phyloP scores from a whole-genome alignment of 495 filamentous ascomycete species.

The Xylona heveae region DNA sequence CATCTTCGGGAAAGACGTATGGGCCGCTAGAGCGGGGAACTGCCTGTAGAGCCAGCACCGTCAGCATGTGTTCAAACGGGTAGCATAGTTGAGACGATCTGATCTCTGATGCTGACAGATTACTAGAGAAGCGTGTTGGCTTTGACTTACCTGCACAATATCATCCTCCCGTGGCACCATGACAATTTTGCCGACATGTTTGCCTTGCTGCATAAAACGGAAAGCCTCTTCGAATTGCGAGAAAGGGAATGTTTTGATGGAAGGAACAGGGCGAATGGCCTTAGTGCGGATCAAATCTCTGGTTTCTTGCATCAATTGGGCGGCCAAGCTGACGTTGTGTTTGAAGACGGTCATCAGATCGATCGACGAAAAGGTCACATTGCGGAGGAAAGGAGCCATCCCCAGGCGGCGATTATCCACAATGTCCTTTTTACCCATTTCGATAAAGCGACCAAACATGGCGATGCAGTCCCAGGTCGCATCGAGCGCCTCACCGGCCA shows the following conservation, averaged over 20 bases:
- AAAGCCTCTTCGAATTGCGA: slow-evolving; percentile 27
- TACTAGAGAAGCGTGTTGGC: no score
- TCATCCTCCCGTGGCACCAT: slow-evolving; percentile 12
- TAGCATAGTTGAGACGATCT: no score
- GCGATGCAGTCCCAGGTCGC: slow-evolving; percentile 27
- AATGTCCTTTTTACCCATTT: slow-evolving; percentile 18
- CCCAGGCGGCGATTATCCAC: slow-evolving; percentile 1
- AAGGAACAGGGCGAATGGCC: no score
- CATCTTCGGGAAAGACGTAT: slow-evolving; percentile 8
- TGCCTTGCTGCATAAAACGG: slow-evolving; percentile 31
- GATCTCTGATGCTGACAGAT: no score
- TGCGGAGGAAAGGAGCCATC: slow-evolving; percentile 4
- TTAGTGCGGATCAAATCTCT: no score
- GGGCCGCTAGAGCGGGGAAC: no score
- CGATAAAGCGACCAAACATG: slow-evolving; percentile 23
- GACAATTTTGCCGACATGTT: slow-evolving; percentile 35
- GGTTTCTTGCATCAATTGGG: no score
- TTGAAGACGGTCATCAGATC: no score
- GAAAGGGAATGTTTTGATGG: slow-evolving; percentile 19
- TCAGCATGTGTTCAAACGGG: no score
- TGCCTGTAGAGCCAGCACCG: no score
- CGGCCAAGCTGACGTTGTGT: no score
- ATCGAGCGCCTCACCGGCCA: slow-evolving; percentile 21
- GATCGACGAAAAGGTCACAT: neutral
- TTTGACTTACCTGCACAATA: no score